Base-by-base conservation (phyloP, 345 rosid genomes). In the Turnera subulata region DNA sequence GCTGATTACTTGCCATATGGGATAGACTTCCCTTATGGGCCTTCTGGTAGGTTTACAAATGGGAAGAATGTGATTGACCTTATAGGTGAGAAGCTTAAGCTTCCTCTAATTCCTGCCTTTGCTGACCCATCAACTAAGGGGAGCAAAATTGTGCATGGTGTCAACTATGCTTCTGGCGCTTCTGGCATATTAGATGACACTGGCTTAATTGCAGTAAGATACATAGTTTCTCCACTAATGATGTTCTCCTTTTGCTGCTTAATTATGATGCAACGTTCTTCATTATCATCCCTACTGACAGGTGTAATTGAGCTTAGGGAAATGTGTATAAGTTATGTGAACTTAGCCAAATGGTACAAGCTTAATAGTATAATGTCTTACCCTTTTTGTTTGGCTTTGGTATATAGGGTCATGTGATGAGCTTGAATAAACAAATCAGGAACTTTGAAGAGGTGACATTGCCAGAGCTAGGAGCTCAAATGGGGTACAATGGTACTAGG, bases 111-210 rank as follows among this genome's bases (percentile, higher is more conserved):
- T 56, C 91, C 84, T 14, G 38, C 73, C 6, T 85, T 74, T 38
- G 24, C 57, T 0, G 70, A 80, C 52, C 84, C 85, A 32, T 64
- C 73, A 11, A 76, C 85, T 4, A 73, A 58, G 57, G 81, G 80
- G 15, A 20, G 3, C n/a, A 67, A 26, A 20, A 67, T 73, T 18
- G 21, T 75, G 40, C 56, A 70, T 42, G 91, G 91, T 29, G 88
- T 82, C 56, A 50, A 82, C 69, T 82, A 50, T 46, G 88, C 88
- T 43, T 85, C 85, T 40, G 88, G 73, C 42, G 79, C 77, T 62
- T 82, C 91, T 6, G 87, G 91, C 2, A 84, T 84, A 5, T 57
- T 82, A 1, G 84, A 82, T 43, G 76, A 76, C 11, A 78, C 91
- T 5, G 91, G 91, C 57, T 71, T 61, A 1, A 13, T 62, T 14